Conservation (phyloP, 2,329 filamentous ascomycete genomes). For the Ophiocordyceps robertsii region DNA sequence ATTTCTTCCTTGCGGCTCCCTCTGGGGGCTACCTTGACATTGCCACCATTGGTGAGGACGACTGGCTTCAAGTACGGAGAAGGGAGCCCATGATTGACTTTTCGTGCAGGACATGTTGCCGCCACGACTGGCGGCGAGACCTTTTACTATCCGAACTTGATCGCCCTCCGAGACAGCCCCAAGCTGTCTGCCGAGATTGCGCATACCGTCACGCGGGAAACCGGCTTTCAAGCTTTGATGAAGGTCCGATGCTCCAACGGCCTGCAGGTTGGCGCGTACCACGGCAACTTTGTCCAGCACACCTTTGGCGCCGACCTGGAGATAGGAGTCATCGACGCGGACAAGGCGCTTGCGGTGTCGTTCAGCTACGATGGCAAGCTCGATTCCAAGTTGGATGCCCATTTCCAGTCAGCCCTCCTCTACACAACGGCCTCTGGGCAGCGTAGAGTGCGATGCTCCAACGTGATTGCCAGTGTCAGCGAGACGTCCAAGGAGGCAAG, state of each 20-base stretch:
- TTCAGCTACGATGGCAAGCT: conserved; percentile 96
- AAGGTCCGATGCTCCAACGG: conserved; percentile 98
- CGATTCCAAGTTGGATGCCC: conserved; percentile 90
- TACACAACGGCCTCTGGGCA: conserved; percentile 89
- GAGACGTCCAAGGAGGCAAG: conserved; percentile 39
- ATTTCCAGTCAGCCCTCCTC: conserved; percentile 89
- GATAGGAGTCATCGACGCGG: conserved; percentile 80
- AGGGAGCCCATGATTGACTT: conserved; percentile 6
- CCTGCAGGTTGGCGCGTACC: conserved; percentile 83
- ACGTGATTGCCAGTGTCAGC: conserved; percentile 84
- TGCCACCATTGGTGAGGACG: conserved; percentile 63
- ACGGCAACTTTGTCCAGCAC: conserved; percentile 93
- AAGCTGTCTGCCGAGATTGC: conserved; percentile 77
- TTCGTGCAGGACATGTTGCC: conserved; percentile 56
- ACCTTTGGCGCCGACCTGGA: conserved; percentile 91
- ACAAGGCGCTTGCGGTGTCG: conserved; percentile 83
- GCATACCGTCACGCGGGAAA: conserved; percentile 77
- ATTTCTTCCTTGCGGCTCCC: conserved; percentile 89
- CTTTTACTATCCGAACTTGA: conserved; percentile 95
- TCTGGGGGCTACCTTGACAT: conserved; percentile 86
- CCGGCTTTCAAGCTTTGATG: conserved; percentile 91
- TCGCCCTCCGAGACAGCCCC: conserved; percentile 69
- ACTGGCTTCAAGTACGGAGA: neutral
- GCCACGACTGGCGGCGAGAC: conserved; percentile 87
- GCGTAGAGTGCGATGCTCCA: conserved; percentile 81